These are phyloP conservation scores for Sarcodon aspratus DNA, from an alignment of 768 basidiomycete species.

Conservation along the genomic window DNA sequence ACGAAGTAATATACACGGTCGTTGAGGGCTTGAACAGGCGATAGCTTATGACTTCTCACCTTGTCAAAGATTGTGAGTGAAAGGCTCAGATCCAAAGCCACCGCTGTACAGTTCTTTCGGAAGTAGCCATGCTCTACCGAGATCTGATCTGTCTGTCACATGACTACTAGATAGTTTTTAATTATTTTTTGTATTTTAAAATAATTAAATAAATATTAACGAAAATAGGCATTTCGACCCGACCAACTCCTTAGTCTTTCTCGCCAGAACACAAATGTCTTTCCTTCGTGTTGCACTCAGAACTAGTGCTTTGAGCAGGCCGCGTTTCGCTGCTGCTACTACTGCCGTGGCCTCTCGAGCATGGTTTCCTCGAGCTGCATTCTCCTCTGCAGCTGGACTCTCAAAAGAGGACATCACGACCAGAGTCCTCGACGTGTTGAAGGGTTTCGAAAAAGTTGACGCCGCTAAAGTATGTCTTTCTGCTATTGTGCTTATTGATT, in stretches of 20 bases:
- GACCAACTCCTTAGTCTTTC: neutral
- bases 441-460: slow-evolving; percentile 85
- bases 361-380: slow-evolving; percentile 31
- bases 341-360: slow-evolving; percentile 9
- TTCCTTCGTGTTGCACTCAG: slow-evolving; percentile 41
- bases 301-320: slow-evolving; percentile 25
- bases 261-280: slow-evolving; percentile 29
- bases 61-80: no score
- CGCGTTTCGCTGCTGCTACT: slow-evolving; percentile 7
- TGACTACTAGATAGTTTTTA: no score
- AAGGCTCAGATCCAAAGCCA: no score
- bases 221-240: no score
- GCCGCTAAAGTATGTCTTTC: slow-evolving; percentile 39
- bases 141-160: no score
- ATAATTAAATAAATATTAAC: no score
- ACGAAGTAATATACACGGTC: slow-evolving; percentile 6
- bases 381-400: slow-evolving; percentile 58
- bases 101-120: no score
- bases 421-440: slow-evolving; percentile 74
- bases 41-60: no score
- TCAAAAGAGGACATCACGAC: slow-evolving; percentile 56
- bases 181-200: no score
- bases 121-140: no score
- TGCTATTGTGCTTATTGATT: neutral
- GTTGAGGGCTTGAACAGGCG: slow-evolving; percentile 10